Evolutionary conservation across 1,139 yeast species (phyloP).

Genomic region (Nadsonia starkeyi-henricii): DNA sequence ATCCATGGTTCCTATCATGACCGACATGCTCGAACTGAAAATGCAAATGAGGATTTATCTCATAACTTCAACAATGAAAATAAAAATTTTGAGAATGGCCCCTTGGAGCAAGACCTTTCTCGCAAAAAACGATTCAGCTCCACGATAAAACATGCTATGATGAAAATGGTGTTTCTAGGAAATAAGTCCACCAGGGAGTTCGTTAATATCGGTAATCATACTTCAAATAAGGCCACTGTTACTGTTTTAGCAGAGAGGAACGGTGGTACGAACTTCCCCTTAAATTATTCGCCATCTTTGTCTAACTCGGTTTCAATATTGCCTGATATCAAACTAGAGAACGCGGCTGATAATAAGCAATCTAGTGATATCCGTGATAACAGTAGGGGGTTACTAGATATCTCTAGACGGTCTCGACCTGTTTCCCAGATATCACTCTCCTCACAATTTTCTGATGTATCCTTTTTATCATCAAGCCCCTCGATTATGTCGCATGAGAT

Average conservation of each 20-base stretch:
- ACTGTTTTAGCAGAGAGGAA: background rate
- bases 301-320: slow-evolving; percentile 7
- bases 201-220: slow-evolving; percentile 1
- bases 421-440: slow-evolving; percentile 53
- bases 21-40: too few relatives aligned
- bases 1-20: too few relatives aligned
- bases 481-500: slow-evolving; percentile 15
- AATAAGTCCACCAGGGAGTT: slow-evolving; percentile 3
- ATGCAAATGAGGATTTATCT: too few relatives aligned
- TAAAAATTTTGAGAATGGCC: too few relatives aligned
- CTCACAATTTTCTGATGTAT: slow-evolving; percentile 44
- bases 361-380: slow-evolving; percentile 6
- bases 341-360: slow-evolving; percentile 1
- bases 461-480: slow-evolving; percentile 23
- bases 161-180: slow-evolving; percentile 10
- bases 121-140: slow-evolving; percentile 7
- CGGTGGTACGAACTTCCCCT: background rate
- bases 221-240: background rate
- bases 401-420: slow-evolving; percentile 34
- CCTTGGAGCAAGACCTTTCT: background rate
- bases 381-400: slow-evolving; percentile 7
- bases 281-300: slow-evolving; percentile 10
- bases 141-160: slow-evolving; percentile 11
- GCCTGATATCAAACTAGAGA: slow-evolving; percentile 5
- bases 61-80: too few relatives aligned